A percentile compares a stretch with the other conserved stretches of the same genome.
phyloP scores from a whole-genome alignment of 768 basidiomycete genomes.

The Neoboletus subvelutipes region DNA sequence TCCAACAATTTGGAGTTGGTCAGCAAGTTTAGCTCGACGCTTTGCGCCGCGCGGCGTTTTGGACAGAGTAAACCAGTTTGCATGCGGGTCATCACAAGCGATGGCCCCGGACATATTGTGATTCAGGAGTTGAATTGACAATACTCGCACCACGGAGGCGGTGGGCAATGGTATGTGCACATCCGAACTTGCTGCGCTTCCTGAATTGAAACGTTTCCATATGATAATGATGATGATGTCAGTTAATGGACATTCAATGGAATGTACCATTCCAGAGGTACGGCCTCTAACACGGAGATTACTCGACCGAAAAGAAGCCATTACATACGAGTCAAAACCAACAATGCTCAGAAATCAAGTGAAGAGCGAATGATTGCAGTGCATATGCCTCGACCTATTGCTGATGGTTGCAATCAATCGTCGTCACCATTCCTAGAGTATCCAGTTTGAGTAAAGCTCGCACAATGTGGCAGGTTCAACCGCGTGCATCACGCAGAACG shows the following conservation, averaged over 20 bases:
- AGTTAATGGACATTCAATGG: conserved; percentile 11
- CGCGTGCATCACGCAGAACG: conserved; percentile 58
- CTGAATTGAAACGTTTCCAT: conserved; percentile 33
- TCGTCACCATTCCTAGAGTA: conserved; percentile 75
- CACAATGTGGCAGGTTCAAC: conserved; percentile 28
- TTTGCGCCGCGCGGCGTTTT: background rate
- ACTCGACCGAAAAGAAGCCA: conserved; percentile 11
- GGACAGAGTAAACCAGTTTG: conserved; percentile 15
- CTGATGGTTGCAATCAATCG: conserved; percentile 75
- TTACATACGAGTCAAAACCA: conserved; percentile 69
- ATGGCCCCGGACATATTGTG: conserved; percentile 54
- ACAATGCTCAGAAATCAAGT: conserved; percentile 43
- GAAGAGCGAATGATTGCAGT: conserved; percentile 7
- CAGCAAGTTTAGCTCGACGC: background rate
- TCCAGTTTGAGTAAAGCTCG: conserved; percentile 76
- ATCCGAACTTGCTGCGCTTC: conserved; percentile 71
- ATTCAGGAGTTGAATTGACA: conserved; percentile 64
- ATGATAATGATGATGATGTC: conserved; percentile 7
- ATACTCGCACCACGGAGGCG: conserved; percentile 38
- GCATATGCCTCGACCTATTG: conserved; percentile 73
- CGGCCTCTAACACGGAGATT: conserved; percentile 53
- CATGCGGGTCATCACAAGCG: conserved; percentile 54
- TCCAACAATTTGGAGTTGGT: conserved; percentile 1
- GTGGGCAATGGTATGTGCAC: conserved; percentile 36
- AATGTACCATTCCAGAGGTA: conserved; percentile 63